Evolutionary conservation across 202 grass and related monocot species (phyloP), one percentile per base, ranked within the genome.

Genomic region (Carex arenaria): DNA sequence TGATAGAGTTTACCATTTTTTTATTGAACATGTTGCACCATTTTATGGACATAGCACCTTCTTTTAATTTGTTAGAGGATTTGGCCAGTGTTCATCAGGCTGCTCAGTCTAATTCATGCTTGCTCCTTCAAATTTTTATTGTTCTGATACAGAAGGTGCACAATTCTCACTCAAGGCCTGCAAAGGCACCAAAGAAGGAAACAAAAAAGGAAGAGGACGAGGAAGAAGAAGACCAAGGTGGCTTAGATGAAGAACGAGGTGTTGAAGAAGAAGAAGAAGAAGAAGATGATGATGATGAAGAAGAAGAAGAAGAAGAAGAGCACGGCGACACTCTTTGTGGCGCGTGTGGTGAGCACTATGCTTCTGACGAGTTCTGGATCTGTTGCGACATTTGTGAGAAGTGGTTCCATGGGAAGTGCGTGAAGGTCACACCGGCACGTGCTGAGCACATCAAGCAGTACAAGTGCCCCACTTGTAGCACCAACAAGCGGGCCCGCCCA

Each of bases 401-500:
- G 59, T 98, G 95, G 95, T 98, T 93, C 79, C 95, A 98, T 34
- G 95, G 95, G 14, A 98, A 95, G 85, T 95, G 93, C 2, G 95
- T 98, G 82, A 98, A 93, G 85, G 91, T 98, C 78, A 95, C 95
- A 49, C 93, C 95, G 6, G 95, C 95, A 38, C 94, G 87, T 89
- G 95, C 95, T 3, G 92, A 98, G 86, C 90, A 93, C 88, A 98
- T 98, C 72, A 95, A 98, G 83, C 95, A 95, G 78, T 98, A 98
- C 77, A 98, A 98, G 78, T 98, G 95, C 83, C 95, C 95, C 2
- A 72, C 95, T 10, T 98, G 95, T 90, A 84, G 32, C 81, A 76
- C 84, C 90, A 90, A 38, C 72, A 98, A 98, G 59, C 88, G 90
- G 36, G 34, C 80, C 3, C 95, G 92, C 18, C 87, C 86, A 22